Evolutionary conservation across 73 alveolate species (phyloP).

Genomic region (Durusdinium trenchii): DNA sequence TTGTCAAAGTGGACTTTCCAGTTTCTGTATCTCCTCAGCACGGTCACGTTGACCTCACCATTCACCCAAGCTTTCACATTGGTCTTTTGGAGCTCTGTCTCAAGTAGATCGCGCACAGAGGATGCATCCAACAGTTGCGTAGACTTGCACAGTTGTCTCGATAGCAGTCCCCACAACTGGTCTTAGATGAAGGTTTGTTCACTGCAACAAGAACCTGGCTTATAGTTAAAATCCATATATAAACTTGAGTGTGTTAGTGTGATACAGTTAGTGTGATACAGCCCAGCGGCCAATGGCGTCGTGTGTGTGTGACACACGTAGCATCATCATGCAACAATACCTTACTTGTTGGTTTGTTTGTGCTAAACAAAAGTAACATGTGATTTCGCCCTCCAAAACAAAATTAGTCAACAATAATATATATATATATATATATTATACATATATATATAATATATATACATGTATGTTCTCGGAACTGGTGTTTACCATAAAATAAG

Average conservation of each 20-base stretch:
- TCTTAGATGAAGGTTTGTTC: not conserved
- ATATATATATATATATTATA: no score
- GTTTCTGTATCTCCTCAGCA: not conserved
- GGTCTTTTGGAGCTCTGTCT: not conserved
- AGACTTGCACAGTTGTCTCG: not conserved
- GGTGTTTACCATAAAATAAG: no score
- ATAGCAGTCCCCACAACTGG: slow-evolving; percentile 30
- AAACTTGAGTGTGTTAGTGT: not conserved
- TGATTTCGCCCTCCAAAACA: no score
- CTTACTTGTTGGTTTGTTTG: no score
- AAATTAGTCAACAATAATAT: not conserved
- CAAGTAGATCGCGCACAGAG: not conserved
- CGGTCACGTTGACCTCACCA: not conserved
- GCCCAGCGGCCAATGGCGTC: not conserved
- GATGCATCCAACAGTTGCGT: not conserved
- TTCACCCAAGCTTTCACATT: not conserved
- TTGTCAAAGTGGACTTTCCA: not conserved
- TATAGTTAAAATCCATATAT: no score
- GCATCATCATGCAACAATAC: not conserved
- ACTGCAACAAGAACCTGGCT: not conserved
- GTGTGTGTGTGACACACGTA: slow-evolving; percentile 3
- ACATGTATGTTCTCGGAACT: no score
- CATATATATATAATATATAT: no score
- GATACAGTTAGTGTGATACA: no score
- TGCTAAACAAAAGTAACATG: no score